Conservation (phyloP, 345 rosid genomes). For the Salix brachista region DNA sequence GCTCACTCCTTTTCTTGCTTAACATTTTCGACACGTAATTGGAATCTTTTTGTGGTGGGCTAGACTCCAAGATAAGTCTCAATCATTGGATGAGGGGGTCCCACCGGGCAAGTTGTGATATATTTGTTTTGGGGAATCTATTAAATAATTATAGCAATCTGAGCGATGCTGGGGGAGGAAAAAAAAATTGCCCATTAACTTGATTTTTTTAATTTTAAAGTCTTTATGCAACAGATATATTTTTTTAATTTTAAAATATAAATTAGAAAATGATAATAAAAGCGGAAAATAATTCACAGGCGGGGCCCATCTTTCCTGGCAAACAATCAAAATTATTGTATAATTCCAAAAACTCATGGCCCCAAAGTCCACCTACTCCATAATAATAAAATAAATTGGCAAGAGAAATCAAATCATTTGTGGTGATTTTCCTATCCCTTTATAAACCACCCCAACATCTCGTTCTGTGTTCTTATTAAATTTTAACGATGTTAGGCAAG, state of each 20-base stretch:
- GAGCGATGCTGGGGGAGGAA: neutral
- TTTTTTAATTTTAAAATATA: neutral
- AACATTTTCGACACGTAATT: neutral
- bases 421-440: neutral
- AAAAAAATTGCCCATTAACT: no score
- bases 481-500: conserved; percentile 44
- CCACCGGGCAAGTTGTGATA: neutral
- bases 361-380: conserved; percentile 44
- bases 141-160: neutral
- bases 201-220: neutral
- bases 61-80: conserved; percentile 23
- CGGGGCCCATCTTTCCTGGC: neutral
- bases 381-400: conserved; percentile 8
- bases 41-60: conserved; percentile 30
- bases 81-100: conserved; percentile 30
- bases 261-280: neutral
- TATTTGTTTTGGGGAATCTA: neutral
- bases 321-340: conserved; percentile 11
- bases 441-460: neutral
- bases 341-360: conserved; percentile 34
- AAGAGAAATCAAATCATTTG: neutral
- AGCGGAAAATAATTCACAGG: neutral
- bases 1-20: neutral
- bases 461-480: neutral
- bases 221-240: neutral